phyloP scores from a whole-genome alignment of 164 flowering plant species.

The Brasenia schreberi region DNA sequence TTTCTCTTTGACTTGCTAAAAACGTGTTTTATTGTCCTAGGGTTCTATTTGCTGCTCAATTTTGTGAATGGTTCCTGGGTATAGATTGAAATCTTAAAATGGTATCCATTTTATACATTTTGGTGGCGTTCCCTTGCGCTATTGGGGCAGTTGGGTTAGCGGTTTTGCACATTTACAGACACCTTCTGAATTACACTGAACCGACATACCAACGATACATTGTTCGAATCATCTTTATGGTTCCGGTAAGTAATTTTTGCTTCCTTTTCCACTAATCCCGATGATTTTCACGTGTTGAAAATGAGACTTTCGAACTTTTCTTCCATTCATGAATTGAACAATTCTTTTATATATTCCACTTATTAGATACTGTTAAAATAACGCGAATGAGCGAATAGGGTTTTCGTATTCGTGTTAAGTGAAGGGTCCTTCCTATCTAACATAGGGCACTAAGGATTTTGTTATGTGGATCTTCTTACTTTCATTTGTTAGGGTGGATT shows the following conservation, averaged over 20 bases:
- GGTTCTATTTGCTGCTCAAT: not conserved
- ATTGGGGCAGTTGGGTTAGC: constrained; percentile 71
- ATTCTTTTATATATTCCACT: not conserved
- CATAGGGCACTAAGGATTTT: too few species aligned
- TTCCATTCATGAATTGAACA: not conserved
- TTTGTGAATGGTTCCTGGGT: not conserved
- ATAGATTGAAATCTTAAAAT: constrained; percentile 5
- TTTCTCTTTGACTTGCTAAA: not conserved
- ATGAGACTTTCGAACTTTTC: not conserved
- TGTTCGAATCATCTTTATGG: constrained; percentile 95
- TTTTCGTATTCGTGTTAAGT: not conserved
- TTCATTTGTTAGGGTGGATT: too few species aligned
- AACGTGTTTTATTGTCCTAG: not conserved
- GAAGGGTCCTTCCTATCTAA: too few species aligned
- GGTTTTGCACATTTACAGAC: constrained; percentile 70
- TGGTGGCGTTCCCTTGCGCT: constrained; percentile 68
- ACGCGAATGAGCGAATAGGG: not conserved
- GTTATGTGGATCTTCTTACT: too few species aligned
- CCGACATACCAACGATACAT: constrained; percentile 93
- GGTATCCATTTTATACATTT: constrained; percentile 38
- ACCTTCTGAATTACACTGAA: constrained; percentile 89
- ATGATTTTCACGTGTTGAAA: not conserved
- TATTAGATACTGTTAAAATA: not conserved
- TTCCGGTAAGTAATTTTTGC: constrained; percentile 58
- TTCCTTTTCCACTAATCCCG: not conserved